phyloP scores from a whole-genome alignment of 306 rosid species.

The Heteromeles arbutifolia region DNA sequence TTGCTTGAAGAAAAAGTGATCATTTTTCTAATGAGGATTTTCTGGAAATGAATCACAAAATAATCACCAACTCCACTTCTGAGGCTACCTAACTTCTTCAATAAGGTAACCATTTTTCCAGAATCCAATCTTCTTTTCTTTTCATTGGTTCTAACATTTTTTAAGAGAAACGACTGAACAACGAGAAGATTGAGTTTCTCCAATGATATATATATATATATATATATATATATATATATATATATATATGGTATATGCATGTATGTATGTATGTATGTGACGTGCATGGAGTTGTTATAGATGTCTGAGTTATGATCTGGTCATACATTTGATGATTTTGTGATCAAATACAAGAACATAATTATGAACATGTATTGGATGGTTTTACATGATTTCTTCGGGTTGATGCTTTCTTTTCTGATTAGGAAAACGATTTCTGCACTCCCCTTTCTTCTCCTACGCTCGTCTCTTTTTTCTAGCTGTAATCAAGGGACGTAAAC shows the following conservation, averaged over 20 bases:
- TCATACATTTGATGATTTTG: background rate
- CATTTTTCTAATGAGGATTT: background rate
- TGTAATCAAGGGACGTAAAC: no score
- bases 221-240: no score
- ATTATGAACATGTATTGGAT: background rate
- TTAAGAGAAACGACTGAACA: background rate
- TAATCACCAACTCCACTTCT: conserved; percentile 10
- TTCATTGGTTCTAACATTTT: background rate
- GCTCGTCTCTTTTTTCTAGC: no score
- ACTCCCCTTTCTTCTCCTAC: no score
- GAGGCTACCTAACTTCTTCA: background rate
- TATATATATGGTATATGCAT: no score
- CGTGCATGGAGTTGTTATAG: background rate
- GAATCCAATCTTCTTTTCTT: background rate
- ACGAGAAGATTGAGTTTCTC: background rate
- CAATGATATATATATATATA: no score
- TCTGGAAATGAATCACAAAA: background rate
- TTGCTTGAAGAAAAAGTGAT: background rate
- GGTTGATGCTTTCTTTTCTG: background rate
- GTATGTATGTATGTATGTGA: background rate
- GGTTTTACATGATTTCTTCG: background rate
- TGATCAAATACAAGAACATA: background rate
- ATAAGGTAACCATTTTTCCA: conserved; percentile 2
- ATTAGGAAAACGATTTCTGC: no score
- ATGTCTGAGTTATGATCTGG: background rate